Percentiles rank a stretch among this genome's conserved stretches.
phyloP scores from a whole-genome alignment of 1,284 basidiomycete species.

The Takashimella koratensis region DNA sequence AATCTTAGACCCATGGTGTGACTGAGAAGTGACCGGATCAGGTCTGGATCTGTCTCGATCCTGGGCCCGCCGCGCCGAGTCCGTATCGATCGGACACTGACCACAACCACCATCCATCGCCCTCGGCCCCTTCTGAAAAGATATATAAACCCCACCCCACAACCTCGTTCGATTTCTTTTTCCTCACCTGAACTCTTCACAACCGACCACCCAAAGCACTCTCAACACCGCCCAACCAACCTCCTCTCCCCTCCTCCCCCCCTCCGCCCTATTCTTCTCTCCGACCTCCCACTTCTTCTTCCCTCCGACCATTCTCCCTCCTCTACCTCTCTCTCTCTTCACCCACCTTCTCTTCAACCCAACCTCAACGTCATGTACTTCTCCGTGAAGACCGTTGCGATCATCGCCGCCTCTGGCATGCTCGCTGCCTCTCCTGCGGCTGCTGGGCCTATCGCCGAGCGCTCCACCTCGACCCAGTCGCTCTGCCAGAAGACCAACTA shows the following conservation, averaged over 20 bases:
- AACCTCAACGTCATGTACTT: slow-evolving; percentile 20
- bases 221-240: slow-evolving; percentile 5
- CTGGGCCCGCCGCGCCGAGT: neutral
- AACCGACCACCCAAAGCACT: slow-evolving; percentile 6
- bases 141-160: slow-evolving; percentile 11
- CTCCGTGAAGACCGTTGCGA: slow-evolving; percentile 16
- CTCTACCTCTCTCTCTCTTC: neutral
- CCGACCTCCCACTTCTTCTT: slow-evolving; percentile 9
- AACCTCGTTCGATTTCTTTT: no score
- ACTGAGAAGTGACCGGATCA: slow-evolving; percentile 6
- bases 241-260: slow-evolving; percentile 2
- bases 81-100: no score
- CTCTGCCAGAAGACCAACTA: slow-evolving; percentile 25
- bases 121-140: slow-evolving; percentile 3
- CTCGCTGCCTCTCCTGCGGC: slow-evolving; percentile 8
- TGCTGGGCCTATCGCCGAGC: slow-evolving; percentile 9
- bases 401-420: slow-evolving; percentile 18
- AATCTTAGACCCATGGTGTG: no score
- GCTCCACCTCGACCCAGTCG: slow-evolving; percentile 3
- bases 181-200: slow-evolving; percentile 13
- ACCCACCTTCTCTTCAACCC: neutral
- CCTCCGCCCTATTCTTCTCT: slow-evolving; percentile 13
- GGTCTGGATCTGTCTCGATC: neutral
- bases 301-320: neutral
- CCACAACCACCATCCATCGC: no score